A percentile compares a stretch with the other conserved stretches of the same genome.
phyloP scores from a whole-genome alignment of 140 eudicot genomes.

The Senecio squalidus region DNA sequence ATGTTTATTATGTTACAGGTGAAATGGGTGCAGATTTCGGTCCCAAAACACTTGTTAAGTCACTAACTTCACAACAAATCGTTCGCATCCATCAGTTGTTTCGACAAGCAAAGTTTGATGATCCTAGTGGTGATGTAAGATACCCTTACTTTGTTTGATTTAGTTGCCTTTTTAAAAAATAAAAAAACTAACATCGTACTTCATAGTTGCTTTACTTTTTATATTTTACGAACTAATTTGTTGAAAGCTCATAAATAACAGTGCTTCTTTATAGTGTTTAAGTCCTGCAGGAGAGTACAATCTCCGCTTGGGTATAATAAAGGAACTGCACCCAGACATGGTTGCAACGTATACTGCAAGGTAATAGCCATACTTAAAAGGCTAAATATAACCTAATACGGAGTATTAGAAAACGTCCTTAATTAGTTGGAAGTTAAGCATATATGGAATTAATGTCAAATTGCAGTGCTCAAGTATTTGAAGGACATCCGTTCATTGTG shows the following conservation, averaged over 20 bases:
- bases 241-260: background rate
- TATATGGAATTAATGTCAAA: conserved; percentile 9
- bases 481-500: conserved; percentile 97
- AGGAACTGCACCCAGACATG: conserved; percentile 99
- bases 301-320: conserved; percentile 88
- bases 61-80: conserved; percentile 85
- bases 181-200: background rate
- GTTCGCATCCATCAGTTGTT: conserved; percentile 99
- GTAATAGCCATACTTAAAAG: conserved; percentile 25
- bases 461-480: conserved; percentile 96
- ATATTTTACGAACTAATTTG: conserved; percentile 3
- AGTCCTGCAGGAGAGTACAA: conserved; percentile 99
- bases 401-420: background rate
- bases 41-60: conserved; percentile 79
- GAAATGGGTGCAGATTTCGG: conserved; percentile 97
- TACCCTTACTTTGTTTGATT: conserved; percentile 3
- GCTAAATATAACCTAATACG: background rate
- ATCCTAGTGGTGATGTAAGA: conserved; percentile 99
- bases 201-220: background rate
- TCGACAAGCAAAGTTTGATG: conserved; percentile 99
- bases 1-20: conserved; percentile 59
- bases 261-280: conserved; percentile 60
- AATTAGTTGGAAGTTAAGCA: conserved; percentile 4
- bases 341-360: conserved; percentile 99
- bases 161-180: background rate